These are phyloP conservation scores for Magnolia kwangsiensis DNA, from an alignment of 164 flowering plant species.

Conservation along the genomic window DNA sequence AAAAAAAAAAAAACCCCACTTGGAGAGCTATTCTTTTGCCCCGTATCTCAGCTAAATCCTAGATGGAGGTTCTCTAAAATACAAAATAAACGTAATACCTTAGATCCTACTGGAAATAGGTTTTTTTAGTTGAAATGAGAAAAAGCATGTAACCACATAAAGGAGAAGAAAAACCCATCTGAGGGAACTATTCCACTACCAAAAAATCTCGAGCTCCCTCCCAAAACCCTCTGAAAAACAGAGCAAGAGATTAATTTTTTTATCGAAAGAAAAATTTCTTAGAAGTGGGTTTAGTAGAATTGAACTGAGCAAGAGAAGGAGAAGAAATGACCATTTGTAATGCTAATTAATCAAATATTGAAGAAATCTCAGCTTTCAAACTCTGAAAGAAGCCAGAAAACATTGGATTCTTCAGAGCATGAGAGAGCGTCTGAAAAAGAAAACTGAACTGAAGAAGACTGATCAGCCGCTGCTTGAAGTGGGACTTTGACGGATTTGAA, in stretches of 20 bases:
- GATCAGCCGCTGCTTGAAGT: background rate
- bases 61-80: background rate
- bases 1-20: constrained; percentile 1
- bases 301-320: background rate
- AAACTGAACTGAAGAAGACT: background rate
- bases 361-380: background rate
- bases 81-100: background rate
- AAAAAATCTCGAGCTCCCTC: no score
- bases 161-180: no score
- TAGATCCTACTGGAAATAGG: background rate
- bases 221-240: no score
- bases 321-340: background rate
- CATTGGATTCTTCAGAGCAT: background rate
- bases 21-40: background rate
- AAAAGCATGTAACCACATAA: no score
- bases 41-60: background rate
- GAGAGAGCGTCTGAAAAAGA: background rate
- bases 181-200: no score
- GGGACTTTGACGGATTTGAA: background rate
- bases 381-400: background rate
- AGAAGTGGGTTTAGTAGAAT: background rate
- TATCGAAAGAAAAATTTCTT: no score
- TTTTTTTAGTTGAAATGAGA: no score
- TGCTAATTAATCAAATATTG: background rate
- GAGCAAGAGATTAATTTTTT: no score